Base-by-base conservation (phyloP, 345 rosid genomes). In the Acer saccharum region DNA sequence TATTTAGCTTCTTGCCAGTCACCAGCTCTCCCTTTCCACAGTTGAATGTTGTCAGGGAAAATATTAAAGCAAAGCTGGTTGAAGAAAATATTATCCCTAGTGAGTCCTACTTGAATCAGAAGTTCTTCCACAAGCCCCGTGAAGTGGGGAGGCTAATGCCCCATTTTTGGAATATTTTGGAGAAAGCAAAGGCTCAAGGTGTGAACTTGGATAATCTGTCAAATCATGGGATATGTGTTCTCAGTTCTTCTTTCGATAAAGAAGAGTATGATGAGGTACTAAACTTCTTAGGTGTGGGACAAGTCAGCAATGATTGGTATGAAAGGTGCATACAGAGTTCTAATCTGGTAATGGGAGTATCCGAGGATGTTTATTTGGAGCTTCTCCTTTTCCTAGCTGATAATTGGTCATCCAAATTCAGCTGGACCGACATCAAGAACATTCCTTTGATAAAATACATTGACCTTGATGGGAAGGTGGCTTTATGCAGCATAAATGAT, bases 1-100 rank as follows among this genome's bases (percentile, higher is more conserved):
- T 32, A 86, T 93, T 91, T 71, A 25, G 35, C 62, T 93, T 91
- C 88, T 76, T 93, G 84, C 98, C 98, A 9, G 80, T 89, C 68
- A 72, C 63, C 2, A 4, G 13, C 67, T 86, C 96, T 69, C 4
- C 71, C 43, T 86, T 74, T 62, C 71, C 64, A 25, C 63, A 54
- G 71, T 77, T 93, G 46, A 83, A 91, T 70, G 73, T 25, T 35
- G 84, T 91, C 27, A 81, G 93, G 70, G 88, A 87, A 13, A 55
- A 86, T 0, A 80, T 93, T 25, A 84, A 57, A 70, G 35, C 20
- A 50, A 88, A 67, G 52, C 64, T 93, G 73, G 78, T 61, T 29
- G 76, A 79, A 58, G 83, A 86, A 78, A 72, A 81, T 61, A 88
- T 91, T 57, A 57, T 91, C 70, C 98, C 95, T 1, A 87, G 91